A percentile compares a stretch with the other conserved stretches of the same genome.
Conservation (phyloP, 495 filamentous ascomycete genomes). For the Chlorociboria aeruginascens region DNA sequence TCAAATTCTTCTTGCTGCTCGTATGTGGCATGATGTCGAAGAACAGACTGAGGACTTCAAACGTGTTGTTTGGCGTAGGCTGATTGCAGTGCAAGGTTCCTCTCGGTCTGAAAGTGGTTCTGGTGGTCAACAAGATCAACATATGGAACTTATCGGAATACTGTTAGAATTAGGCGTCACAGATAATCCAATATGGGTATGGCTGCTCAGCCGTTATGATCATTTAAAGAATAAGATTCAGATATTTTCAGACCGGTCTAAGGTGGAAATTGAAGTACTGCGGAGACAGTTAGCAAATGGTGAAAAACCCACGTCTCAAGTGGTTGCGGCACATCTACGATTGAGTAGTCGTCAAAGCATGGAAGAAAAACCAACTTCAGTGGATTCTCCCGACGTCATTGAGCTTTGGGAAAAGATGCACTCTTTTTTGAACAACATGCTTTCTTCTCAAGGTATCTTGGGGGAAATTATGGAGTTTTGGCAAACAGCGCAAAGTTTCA, state of each 20-base stretch:
- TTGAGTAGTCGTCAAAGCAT: conserved; percentile 50
- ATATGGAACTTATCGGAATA: conserved; percentile 81
- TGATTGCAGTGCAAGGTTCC: conserved; percentile 43
- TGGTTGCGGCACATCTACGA: conserved; percentile 61
- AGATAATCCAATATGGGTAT: conserved; percentile 91
- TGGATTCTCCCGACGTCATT: conserved; percentile 66
- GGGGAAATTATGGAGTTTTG: conserved; percentile 88
- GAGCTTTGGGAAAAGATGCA: conserved; percentile 84
- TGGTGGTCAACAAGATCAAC: conserved; percentile 54
- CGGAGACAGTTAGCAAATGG: conserved; percentile 63
- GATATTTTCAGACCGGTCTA: conserved; percentile 64
- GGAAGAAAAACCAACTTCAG: conserved; percentile 37
- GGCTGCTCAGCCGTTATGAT: conserved; percentile 81
- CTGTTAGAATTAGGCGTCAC: conserved; percentile 85
- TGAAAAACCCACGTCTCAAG: conserved; percentile 55
- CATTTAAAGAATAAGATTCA: conserved; percentile 76
- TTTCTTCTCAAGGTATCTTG: conserved; percentile 63
- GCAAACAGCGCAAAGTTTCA: conserved; percentile 84
- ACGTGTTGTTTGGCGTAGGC: conserved; percentile 70
- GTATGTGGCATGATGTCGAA: conserved; percentile 91
- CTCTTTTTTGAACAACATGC: conserved; percentile 57
- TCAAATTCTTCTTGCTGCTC: conserved; percentile 72
- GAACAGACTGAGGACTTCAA: conserved; percentile 77
- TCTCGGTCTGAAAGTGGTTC: conserved; percentile 29
- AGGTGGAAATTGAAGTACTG: conserved; percentile 84